A percentile compares a stretch with the other conserved stretches of the same genome.
phyloP scores from a whole-genome alignment of 441 rosid species.

The Adansonia rubrostipa region DNA sequence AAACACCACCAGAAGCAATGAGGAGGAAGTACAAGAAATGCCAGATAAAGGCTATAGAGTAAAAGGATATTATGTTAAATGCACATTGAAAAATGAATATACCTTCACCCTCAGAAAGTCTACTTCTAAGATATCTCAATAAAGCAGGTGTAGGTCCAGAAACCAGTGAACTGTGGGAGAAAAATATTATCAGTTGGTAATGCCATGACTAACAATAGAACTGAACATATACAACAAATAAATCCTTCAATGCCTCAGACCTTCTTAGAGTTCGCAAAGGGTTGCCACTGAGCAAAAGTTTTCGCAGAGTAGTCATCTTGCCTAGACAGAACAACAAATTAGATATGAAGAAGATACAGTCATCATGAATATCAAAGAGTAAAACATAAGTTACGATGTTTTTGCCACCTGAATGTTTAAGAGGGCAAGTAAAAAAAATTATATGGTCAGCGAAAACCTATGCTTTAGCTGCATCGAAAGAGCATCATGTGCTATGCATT shows the following conservation, averaged over 20 bases:
- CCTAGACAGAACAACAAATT: conserved; percentile 48
- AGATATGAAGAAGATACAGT: neutral
- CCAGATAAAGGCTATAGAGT: conserved; percentile 2
- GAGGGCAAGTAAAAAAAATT: neutral
- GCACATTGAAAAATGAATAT: conserved; percentile 22
- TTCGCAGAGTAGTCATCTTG: conserved; percentile 80
- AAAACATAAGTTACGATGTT: neutral
- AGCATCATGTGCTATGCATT: conserved; percentile 18
- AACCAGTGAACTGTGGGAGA: conserved; percentile 71
- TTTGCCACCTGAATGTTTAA: conserved; percentile 2
- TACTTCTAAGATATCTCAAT: conserved; percentile 80
- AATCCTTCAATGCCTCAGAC: conserved; percentile 41
- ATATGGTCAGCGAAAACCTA: neutral
- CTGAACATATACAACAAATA: conserved; percentile 24
- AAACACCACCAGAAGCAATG: conserved; percentile 2
- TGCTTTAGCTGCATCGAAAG: conserved; percentile 1
- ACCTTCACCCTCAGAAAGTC: conserved; percentile 82
- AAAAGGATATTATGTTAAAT: neutral
- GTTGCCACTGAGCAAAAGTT: conserved; percentile 80
- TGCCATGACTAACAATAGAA: conserved; percentile 27
- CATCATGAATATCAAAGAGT: conserved; percentile 8
- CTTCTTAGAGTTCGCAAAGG: conserved; percentile 91
- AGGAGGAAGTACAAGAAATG: conserved; percentile 8
- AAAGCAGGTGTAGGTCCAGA: conserved; percentile 90
- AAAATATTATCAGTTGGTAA: conserved; percentile 16